Evolutionary conservation across 441 rosid genomes (phyloP).

Genomic region (Raphanus hybrid): DNA sequence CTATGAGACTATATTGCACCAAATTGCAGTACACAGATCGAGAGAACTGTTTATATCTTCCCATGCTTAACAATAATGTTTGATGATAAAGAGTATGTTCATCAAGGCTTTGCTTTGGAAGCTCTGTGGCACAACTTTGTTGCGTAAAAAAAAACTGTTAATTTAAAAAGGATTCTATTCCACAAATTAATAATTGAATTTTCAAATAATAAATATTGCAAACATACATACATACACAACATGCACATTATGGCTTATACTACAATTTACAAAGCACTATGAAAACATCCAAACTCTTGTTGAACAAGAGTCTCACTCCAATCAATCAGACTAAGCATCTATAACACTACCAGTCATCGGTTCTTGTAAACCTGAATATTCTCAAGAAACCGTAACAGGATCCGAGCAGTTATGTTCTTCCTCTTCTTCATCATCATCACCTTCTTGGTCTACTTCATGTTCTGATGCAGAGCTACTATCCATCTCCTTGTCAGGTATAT

Average conservation of each 20-base stretch:
- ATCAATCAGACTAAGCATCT: constrained; percentile 28
- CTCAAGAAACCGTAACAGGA: constrained; percentile 16
- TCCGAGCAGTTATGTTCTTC: constrained; percentile 7
- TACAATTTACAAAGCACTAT: constrained; percentile 9
- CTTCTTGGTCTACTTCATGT: constrained; percentile 45
- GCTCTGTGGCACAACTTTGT: too few relatives aligned
- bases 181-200: constrained; percentile 6
- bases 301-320: constrained; percentile 8
- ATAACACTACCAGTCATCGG: constrained; percentile 28
- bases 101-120: too few relatives aligned
- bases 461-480: constrained; percentile 75
- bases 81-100: too few relatives aligned
- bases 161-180: neutral
- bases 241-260: constrained; percentile 4
- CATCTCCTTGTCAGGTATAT: constrained; percentile 73
- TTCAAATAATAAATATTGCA: constrained; percentile 28
- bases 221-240: constrained; percentile 15
- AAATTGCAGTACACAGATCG: too few relatives aligned
- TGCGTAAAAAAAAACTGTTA: too few relatives aligned
- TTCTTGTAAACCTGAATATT: constrained; percentile 35
- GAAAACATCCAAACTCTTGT: neutral
- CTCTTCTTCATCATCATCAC: constrained; percentile 24
- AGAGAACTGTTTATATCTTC: too few relatives aligned
- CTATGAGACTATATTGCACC: too few relatives aligned
- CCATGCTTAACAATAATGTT: too few relatives aligned